A percentile compares a stretch with the other conserved stretches of the same genome.
Evolutionary conservation across 2,329 filamentous ascomycete genomes (phyloP).

Genomic region (Aspergillus sp.): DNA sequence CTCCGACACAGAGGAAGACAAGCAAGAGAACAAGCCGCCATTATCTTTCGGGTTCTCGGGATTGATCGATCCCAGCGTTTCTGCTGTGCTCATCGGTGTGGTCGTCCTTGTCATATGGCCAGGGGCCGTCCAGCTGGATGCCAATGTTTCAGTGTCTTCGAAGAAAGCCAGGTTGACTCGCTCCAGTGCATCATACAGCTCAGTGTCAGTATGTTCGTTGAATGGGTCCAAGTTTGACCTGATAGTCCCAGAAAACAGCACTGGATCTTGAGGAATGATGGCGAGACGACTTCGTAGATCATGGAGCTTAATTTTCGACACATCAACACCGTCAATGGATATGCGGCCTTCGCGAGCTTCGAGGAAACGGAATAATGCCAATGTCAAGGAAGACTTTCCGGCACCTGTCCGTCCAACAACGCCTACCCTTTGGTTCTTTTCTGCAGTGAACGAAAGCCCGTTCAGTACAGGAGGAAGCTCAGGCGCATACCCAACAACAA

Average conservation of each 20-base stretch:
- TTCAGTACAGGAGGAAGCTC: conserved; percentile 51
- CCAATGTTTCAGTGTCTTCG: conserved; percentile 30
- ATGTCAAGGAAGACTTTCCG: conserved; percentile 22
- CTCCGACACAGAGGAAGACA: conserved; percentile 62
- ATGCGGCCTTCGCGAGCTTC: conserved; percentile 17
- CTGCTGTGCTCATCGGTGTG: not conserved
- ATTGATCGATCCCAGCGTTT: conserved; percentile 4
- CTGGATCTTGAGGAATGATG: conserved; percentile 79
- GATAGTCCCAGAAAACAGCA: conserved; percentile 74
- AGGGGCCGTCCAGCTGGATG: conserved; percentile 4
- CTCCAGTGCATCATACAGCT: conserved; percentile 64
- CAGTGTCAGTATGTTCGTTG: conserved; percentile 61
- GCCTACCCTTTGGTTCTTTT: conserved; percentile 19
- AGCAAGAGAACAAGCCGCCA: conserved; percentile 52
- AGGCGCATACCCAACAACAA: conserved; percentile 66
- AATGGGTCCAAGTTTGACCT: conserved; percentile 75
- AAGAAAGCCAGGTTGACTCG: conserved; percentile 63
- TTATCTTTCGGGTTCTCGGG: conserved; percentile 8
- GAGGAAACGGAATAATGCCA: conserved; percentile 20
- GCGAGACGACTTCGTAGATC: conserved; percentile 66
- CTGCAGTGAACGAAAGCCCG: conserved; percentile 14
- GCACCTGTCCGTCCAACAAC: conserved; percentile 26
- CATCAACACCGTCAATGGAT: conserved; percentile 33
- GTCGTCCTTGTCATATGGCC: not conserved
- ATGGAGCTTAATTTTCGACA: conserved; percentile 42